Evolutionary conservation across 805 yeast genomes (phyloP), one percentile per base, ranked within the genome.

Genomic region (Suhomyces sp.): DNA sequence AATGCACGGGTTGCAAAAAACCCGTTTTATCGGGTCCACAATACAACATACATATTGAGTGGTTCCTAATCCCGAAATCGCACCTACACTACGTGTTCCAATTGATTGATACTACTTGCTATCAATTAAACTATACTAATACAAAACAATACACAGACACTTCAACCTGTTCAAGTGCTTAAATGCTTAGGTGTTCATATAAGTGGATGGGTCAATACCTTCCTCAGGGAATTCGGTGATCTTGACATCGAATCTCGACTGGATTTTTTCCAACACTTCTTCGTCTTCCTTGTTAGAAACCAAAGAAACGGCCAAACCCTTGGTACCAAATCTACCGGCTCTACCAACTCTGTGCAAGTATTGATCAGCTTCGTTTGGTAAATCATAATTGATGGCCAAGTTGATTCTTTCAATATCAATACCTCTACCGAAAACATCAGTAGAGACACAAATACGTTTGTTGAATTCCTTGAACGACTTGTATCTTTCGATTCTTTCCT

Each of bases 281-380:
- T 90, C 91, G 68, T 94, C 99, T 58, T 85, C 93, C 64, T 84
- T 87, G 53, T 85, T 80, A 43, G 94, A 80, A 50, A 94, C 94
- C 59, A 93, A 89, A 41, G 97, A 89, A 53, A 94, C 82, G 49
- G 97, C 96, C 64, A 94, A 84, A 78, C 99, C 99, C 79, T 93
- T 93, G 69, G 99, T 93, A 80, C 99, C 99, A 66, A 93, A 93
- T 83, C 99, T 92, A 77, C 99, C 99, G 61, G 99, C 99, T 84
- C 99, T 91, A 69, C 99, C 99, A 57, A 93, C 99, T 80, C 99
- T 90, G 80, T 93, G 99, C 71, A 93, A 83, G 76, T 94, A 93
- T 76, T 94, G 97, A 75, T 93, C 98, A 58, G 98, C 97, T 78
- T 92, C 97, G 59, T 75, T 79, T 63, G 99, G 97, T 79, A 93